phyloP scores from a whole-genome alignment of 192 early-diverging fungal genomes.

The Coemansia sp. region DNA sequence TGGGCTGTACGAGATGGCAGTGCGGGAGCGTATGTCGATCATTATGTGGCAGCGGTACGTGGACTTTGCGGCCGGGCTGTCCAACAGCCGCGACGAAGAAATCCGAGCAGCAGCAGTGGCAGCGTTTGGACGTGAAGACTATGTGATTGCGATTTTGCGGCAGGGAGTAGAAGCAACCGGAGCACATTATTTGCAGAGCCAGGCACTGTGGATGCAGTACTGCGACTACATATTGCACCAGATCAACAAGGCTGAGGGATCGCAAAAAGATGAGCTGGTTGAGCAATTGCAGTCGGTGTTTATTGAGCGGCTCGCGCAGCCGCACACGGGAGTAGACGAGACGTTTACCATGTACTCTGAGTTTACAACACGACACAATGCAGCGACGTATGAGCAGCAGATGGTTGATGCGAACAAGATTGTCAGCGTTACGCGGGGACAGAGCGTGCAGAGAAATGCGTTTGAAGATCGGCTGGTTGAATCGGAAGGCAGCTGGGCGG shows the following conservation, averaged over 20 bases:
- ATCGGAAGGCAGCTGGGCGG: slow-evolving; percentile 25
- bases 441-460: slow-evolving; percentile 17
- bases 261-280: neutral
- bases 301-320: slow-evolving; percentile 27
- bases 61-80: slow-evolving; percentile 18
- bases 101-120: slow-evolving; percentile 18
- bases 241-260: neutral
- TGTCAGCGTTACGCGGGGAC: slow-evolving; percentile 20
- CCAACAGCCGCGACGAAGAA: neutral
- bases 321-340: slow-evolving; percentile 33
- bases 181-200: slow-evolving; percentile 20
- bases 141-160: slow-evolving; percentile 13
- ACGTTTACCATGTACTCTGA: slow-evolving; percentile 47
- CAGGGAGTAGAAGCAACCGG: slow-evolving; percentile 24
- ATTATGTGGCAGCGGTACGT: slow-evolving; percentile 39
- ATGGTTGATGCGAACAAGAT: slow-evolving; percentile 35
- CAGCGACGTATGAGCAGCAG: slow-evolving; percentile 28
- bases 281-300: slow-evolving; percentile 23
- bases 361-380: slow-evolving; percentile 32
- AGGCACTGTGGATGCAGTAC: slow-evolving; percentile 29
- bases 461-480: slow-evolving; percentile 19
- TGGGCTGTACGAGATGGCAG: slow-evolving; percentile 16
- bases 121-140: slow-evolving; percentile 21
- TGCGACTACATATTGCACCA: slow-evolving; percentile 22
- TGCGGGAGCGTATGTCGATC: slow-evolving; percentile 19